phyloP scores from a whole-genome alignment of 1,139 yeast species.

The Candida smagusa region DNA sequence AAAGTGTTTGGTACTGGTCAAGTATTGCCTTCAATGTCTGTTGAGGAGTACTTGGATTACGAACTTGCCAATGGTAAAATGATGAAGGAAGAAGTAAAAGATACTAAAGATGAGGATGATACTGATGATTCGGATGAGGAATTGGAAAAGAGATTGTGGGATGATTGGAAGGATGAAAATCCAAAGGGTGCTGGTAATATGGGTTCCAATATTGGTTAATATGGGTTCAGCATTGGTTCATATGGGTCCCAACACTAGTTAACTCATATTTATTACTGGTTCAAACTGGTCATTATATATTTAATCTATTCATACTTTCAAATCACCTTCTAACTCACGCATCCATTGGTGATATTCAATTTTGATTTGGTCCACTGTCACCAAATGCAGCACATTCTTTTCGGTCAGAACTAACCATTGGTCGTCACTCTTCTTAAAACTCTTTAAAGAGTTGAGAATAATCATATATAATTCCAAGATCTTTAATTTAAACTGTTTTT shows the following conservation, averaged over 20 bases:
- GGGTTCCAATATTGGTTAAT: conserved; percentile 66
- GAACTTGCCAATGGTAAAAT: conserved; percentile 84
- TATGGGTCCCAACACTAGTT: conserved; percentile 75
- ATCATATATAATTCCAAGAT: conserved; percentile 44
- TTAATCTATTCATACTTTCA: conserved; percentile 8
- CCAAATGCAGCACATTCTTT: conserved; percentile 18
- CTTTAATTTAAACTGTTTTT: conserved; percentile 35
- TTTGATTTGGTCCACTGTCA: conserved; percentile 30
- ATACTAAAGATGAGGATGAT: conserved; percentile 20
- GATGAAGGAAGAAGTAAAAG: conserved; percentile 48
- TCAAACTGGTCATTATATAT: too few relatives aligned
- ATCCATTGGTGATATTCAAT: conserved; percentile 37
- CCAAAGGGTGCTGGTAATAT: conserved; percentile 91
- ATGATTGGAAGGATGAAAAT: conserved; percentile 83
- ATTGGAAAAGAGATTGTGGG: conserved; percentile 76
- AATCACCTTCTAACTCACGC: conserved; percentile 27
- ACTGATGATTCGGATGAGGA: conserved; percentile 46
- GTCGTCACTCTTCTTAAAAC: conserved; percentile 46
- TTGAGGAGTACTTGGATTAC: conserved; percentile 85
- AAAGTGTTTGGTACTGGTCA: conserved; percentile 92
- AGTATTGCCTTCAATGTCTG: conserved; percentile 88
- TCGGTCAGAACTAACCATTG: conserved; percentile 48
- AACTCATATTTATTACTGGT: too few relatives aligned
- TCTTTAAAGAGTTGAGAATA: conserved; percentile 47
- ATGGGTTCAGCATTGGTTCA: too few relatives aligned